A percentile compares a stretch with the other conserved stretches of the same genome.
These are phyloP conservation scores for Sclerotinia minor DNA, from an alignment of 2,329 filamentous ascomycete species.

Conservation along the genomic window DNA sequence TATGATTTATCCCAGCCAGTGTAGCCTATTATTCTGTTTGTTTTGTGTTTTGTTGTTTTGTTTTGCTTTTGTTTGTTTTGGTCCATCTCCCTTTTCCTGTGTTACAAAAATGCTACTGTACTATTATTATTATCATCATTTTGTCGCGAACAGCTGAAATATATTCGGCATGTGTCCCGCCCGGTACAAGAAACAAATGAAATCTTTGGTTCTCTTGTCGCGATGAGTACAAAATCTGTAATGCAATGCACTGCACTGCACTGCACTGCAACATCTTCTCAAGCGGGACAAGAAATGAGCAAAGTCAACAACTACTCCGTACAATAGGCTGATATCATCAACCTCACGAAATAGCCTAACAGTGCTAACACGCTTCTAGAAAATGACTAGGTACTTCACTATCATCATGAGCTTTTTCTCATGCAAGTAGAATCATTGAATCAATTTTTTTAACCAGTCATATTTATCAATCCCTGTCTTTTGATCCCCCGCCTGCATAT, in stretches of 20 bases:
- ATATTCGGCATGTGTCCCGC: background rate
- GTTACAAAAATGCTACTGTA: background rate
- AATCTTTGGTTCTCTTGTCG: constrained; percentile 3
- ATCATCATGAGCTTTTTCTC: background rate
- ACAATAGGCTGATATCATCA: constrained; percentile 7
- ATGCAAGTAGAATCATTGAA: background rate
- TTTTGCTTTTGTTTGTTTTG: background rate
- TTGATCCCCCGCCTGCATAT: constrained; percentile 22
- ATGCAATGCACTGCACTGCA: background rate
- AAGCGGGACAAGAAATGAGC: constrained; percentile 8
- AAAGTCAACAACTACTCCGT: background rate
- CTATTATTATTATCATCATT: background rate
- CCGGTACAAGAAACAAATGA: background rate
- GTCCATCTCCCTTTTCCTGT: too few relatives aligned
- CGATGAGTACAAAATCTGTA: constrained; percentile 4
- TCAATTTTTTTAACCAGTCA: background rate
- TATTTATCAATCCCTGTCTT: constrained; percentile 15
- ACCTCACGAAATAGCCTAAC: background rate
- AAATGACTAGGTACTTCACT: constrained; percentile 1
- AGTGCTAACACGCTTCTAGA: background rate
- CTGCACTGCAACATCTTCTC: background rate
- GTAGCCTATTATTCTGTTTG: too few relatives aligned
- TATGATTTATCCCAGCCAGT: background rate
- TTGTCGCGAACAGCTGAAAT: background rate
- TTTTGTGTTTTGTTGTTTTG: background rate